Evolutionary conservation across 2,329 filamentous ascomycete species (phyloP), one percentile per base, ranked within the genome.

Genomic region (Curvularia verruculosa): DNA sequence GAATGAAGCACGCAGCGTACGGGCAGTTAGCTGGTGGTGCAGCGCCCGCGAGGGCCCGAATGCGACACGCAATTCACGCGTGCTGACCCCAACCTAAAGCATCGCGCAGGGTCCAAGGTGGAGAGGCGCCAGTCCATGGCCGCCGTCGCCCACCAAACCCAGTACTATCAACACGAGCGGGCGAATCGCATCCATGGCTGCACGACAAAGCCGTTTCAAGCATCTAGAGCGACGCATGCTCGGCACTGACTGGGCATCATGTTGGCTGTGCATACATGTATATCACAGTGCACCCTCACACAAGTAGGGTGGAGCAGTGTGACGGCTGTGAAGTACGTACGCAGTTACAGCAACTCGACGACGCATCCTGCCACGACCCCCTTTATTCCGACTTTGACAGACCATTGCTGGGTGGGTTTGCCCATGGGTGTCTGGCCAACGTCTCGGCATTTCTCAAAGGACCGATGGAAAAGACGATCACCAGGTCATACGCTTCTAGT

Each of bases 31-130:
- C n/a, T n/a, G 9, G 8, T 12, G 28, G 29, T 18, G n/a, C 36
- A 26, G 10, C 23, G 15, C 23, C 23, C n/a, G 41, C 41, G 34
- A 52, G 24, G 41, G 31, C 29, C 49, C 19, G 49, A 44, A 43
- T 44, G 39, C 29, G 50, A 52, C 40, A 34, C 50, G 50, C 50
- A 52, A 52, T 28, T 52, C 40, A 37, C 31, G 23, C 21, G 49
- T 19, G 50, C 21, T 21, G n/a, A n/a, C n/a, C n/a, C n/a, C n/a
- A n/a, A n/a, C n/a, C 19, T 28, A 45, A 40, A 19, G 41, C 50
- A 39, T 51, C 28, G 31, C 49, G 49, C 49, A 51, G 49, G 49
- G 49, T 51, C 49, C 49, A 34, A 28, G 15, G 37, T 44, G 28
- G 49, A 51, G 49, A 36, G 31, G 12, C 31, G 13, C 31, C 31